Base-by-base conservation (phyloP, 2,329 filamentous ascomycete species). In the Pyrenophora tritici-repentis region DNA sequence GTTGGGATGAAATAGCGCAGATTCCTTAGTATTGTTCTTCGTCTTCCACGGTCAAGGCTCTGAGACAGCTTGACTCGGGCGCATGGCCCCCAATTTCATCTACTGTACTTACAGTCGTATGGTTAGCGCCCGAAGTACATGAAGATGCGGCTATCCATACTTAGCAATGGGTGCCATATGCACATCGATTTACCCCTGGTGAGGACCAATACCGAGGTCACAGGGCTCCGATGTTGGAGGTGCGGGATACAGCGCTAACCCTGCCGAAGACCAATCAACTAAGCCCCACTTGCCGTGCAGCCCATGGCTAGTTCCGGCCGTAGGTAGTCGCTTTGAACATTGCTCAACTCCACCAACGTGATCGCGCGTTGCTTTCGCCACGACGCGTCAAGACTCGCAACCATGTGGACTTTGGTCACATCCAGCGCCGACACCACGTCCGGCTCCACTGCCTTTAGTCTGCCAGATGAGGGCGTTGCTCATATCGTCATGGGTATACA, bases 1-100 rank as follows among this genome's bases (percentile, higher is more conserved):
- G 35, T 44, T 33, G 40, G 51, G 34, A 24, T 52, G 42, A 45
- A 24, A 50, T 61, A 53, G 59, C 53, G 58, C 38, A 26, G 41
- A 31, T 50, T 58, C 42, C 64, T 73, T 73, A 66, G 53, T 72
- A 73, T 73, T 73, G 68, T 73, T 71, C 68, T 62, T 51, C 39
- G 18, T 50, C 36, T 42, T 34, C 42, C 38, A 14, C 50, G 46
- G 56, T 58, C 61, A 44, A 42, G 13, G 52, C 52, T 54, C 24
- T 59, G 55, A 62, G 43, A 64, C 62, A 39, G 3, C 7, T 56
- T 39, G 18, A 17, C 45, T 34, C 35, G 45, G 20, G 20, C 37
- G 35, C 29, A 31, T 26, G 13, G 17, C 24, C 18, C 39, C 49
- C 17, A 37, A 45, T 46, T 29, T 14, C 22, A 47, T 38, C n/a